phyloP scores from a whole-genome alignment of 2,329 filamentous ascomycete genomes.

The Calonectria hongkongensis region DNA sequence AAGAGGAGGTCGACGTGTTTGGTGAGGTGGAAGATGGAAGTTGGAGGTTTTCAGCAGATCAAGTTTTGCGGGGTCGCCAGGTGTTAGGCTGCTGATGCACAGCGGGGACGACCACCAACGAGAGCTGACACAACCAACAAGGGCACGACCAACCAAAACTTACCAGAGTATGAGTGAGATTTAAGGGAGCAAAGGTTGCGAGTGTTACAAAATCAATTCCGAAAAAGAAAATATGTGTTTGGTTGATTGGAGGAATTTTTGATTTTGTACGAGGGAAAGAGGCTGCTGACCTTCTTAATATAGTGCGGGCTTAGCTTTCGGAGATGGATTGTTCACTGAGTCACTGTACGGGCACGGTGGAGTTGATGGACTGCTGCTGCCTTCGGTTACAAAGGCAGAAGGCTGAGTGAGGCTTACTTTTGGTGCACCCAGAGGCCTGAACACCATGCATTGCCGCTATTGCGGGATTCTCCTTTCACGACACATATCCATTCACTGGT shows the following conservation, averaged over 20 bases:
- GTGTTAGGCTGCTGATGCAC: constrained; percentile 43
- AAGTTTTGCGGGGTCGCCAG: constrained; percentile 54
- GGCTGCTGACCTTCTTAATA: constrained; percentile 19
- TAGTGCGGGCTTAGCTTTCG: constrained; percentile 3
- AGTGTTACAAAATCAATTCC: neutral
- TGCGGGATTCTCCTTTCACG: constrained; percentile 7
- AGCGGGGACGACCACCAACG: constrained; percentile 37
- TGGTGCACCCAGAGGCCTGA: neutral
- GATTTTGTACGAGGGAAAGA: neutral
- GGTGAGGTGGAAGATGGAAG: constrained; percentile 47
- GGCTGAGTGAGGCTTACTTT: constrained; percentile 12
- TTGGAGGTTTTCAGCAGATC: constrained; percentile 47
- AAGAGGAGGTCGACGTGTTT: constrained; percentile 32
- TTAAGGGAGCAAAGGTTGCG: neutral
- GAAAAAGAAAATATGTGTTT: neutral
- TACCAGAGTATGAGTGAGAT: constrained; percentile 23
- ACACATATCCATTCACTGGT: neutral
- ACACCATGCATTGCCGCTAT: neutral
- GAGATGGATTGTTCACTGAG: constrained; percentile 24
- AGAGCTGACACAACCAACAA: constrained; percentile 11
- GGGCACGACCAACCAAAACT: constrained; percentile 22
- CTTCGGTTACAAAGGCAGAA: constrained; percentile 16
- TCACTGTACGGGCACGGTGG: constrained; percentile 3
- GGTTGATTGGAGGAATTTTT: neutral
- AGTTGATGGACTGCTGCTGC: constrained; percentile 13